phyloP scores from a whole-genome alignment of 2,329 filamentous ascomycete species.

The Aspergillus brunneoviolaceus region DNA sequence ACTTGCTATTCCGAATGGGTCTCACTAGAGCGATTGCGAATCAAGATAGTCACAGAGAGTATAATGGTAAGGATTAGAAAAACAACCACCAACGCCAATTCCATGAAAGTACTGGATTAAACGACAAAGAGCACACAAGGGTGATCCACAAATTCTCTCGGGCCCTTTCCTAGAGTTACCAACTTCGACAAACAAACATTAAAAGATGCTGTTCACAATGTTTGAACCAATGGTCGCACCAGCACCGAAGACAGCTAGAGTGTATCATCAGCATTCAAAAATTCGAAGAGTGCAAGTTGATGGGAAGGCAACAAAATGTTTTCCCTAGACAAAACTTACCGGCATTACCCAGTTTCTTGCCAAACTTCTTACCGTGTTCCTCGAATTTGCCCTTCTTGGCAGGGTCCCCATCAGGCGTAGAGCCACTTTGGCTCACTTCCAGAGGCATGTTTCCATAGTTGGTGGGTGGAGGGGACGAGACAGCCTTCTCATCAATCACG shows the following conservation, averaged over 20 bases:
- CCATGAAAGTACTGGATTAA: conserved; percentile 24
- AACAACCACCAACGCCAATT: conserved; percentile 35
- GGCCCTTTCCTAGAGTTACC: not conserved
- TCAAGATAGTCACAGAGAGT: not conserved
- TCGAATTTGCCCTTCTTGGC: not conserved
- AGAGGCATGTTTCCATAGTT: conserved; percentile 66
- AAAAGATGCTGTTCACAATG: conserved; percentile 89
- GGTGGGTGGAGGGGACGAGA: conserved; percentile 37
- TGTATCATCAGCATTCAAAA: conserved; percentile 21
- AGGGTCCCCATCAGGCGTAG: conserved; percentile 32
- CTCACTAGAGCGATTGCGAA: not conserved
- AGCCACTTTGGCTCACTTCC: conserved; percentile 64
- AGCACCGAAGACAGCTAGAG: conserved; percentile 80
- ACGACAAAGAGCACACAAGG: not conserved
- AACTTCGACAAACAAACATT: conserved; percentile 27
- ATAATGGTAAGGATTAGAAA: conserved; percentile 12
- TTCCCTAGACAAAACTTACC: conserved; percentile 33
- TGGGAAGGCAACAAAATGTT: not conserved
- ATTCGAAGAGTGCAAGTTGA: not conserved
- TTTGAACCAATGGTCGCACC: conserved; percentile 88
- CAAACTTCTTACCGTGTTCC: conserved; percentile 51
- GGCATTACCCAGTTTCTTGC: conserved; percentile 86
- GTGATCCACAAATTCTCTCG: not conserved
- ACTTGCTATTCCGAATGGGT: not conserved
- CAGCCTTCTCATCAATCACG: conserved; percentile 64